A percentile compares a stretch with the other conserved stretches of the same genome.
phyloP scores from a whole-genome alignment of 1,139 yeast genomes.

The Kodamaea fungicola region DNA sequence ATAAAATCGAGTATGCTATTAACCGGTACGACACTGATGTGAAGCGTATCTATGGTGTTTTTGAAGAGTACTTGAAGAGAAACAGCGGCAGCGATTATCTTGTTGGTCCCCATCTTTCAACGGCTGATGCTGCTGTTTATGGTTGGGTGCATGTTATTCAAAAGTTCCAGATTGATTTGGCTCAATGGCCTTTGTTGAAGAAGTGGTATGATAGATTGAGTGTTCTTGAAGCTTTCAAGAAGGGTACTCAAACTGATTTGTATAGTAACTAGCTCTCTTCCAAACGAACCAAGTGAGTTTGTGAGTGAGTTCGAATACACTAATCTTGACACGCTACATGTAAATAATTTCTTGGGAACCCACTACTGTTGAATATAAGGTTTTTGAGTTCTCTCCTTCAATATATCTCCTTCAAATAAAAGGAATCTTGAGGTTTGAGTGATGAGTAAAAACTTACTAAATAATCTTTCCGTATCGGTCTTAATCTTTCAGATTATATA shows the following conservation, averaged over 20 bases:
- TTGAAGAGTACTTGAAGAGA: constrained; percentile 43
- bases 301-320: background rate
- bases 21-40: constrained; percentile 51
- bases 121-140: constrained; percentile 55
- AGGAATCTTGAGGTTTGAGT: no score
- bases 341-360: no score
- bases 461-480: no score
- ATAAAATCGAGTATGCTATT: constrained; percentile 48
- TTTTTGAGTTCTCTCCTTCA: no score
- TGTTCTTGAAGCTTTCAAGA: constrained; percentile 33
- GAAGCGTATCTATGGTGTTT: constrained; percentile 49
- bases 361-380: no score
- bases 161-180: constrained; percentile 29
- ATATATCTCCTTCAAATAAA: no score
- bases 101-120: constrained; percentile 53
- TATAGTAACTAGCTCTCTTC: background rate
- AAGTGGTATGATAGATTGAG: constrained; percentile 42
- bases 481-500: no score
- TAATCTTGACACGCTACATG: no score
- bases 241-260: constrained; percentile 17
- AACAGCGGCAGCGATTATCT: constrained; percentile 41
- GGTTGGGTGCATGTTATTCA: constrained; percentile 29
- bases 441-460: no score
- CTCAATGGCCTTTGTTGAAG: constrained; percentile 39
- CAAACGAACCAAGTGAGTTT: background rate